Evolutionary conservation across 192 early-diverging fungal species (phyloP).

Genomic region (Kickxella alabastrina): DNA sequence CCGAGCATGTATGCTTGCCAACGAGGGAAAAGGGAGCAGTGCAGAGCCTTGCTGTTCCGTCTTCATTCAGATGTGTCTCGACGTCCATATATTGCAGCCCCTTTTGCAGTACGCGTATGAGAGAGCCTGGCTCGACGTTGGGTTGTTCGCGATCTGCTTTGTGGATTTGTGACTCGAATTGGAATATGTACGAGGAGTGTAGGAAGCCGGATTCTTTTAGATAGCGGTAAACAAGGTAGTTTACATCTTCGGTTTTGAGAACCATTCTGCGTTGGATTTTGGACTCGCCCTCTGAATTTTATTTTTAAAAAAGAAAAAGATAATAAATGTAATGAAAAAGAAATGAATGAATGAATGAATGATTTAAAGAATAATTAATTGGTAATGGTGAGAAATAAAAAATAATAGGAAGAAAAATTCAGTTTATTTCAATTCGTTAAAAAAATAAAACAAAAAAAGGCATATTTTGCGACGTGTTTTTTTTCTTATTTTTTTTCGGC

Average conservation of each 20-base stretch:
- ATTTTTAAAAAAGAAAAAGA: too few species aligned
- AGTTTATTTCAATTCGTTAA: too few species aligned
- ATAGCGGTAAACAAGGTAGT: constrained; percentile 84
- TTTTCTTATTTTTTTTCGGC: neutral
- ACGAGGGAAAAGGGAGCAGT: constrained; percentile 47
- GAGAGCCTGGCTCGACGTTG: constrained; percentile 69
- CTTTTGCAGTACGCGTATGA: constrained; percentile 86
- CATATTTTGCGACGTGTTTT: neutral
- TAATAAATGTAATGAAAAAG: too few species aligned
- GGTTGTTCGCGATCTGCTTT: constrained; percentile 55
- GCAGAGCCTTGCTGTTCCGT: constrained; percentile 62
- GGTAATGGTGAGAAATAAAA: too few species aligned
- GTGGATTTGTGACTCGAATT: constrained; percentile 77
- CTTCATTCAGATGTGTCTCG: constrained; percentile 83
- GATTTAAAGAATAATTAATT: constrained; percentile 5
- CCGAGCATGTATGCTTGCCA: constrained; percentile 48
- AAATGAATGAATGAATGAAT: too few species aligned
- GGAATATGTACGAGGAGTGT: constrained; percentile 82
- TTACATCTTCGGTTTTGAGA: constrained; percentile 81
- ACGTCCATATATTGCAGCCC: constrained; percentile 88
- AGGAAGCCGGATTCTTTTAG: constrained; percentile 85
- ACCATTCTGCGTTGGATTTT: constrained; percentile 58
- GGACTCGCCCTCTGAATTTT: too few species aligned
- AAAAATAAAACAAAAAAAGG: neutral
- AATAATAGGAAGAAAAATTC: too few species aligned